phyloP scores from a whole-genome alignment of 2,329 filamentous ascomycete species.

The Fusarium lateritium region DNA sequence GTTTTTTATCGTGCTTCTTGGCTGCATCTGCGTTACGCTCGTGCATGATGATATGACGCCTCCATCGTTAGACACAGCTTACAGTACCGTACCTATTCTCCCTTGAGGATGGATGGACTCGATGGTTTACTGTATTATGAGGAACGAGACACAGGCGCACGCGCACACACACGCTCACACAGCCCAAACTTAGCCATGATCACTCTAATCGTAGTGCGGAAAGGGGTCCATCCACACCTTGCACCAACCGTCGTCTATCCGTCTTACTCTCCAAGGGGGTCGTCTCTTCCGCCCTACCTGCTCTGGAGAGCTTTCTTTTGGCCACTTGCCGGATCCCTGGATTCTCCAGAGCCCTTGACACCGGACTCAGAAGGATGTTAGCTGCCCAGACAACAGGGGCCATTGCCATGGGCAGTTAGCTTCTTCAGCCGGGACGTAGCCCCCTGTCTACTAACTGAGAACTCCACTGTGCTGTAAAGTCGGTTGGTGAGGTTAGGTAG shows the following conservation, averaged over 20 bases:
- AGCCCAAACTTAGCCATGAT: background rate
- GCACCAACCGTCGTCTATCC: background rate
- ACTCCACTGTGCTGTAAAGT: conserved; percentile 35
- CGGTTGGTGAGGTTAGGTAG: conserved; percentile 28
- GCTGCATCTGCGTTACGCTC: conserved; percentile 18
- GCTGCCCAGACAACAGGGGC: conserved; percentile 39
- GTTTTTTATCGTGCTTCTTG: conserved; percentile 14
- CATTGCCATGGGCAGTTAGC: conserved; percentile 22
- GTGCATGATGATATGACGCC: conserved; percentile 24
- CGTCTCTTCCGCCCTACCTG: conserved; percentile 3
- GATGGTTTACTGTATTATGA: conserved; percentile 6
- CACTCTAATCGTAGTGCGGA: conserved; percentile 18
- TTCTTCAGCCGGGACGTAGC: conserved; percentile 19
- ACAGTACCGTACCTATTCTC: conserved; percentile 1
- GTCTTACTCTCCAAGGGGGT: conserved; percentile 13
- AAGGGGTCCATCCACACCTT: conserved; percentile 38
- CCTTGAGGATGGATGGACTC: conserved; percentile 23
- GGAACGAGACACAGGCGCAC: background rate
- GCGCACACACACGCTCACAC: conserved; percentile 2
- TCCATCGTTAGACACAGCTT: conserved; percentile 4
- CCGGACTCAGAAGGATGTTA: conserved; percentile 27
- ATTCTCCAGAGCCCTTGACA: conserved; percentile 16
- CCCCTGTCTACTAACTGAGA: conserved; percentile 27
- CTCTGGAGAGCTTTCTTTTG: conserved; percentile 24
- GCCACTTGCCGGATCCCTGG: conserved; percentile 32